Conservation (phyloP, 1,284 basidiomycete genomes). For the Volvariella surrecta region DNA sequence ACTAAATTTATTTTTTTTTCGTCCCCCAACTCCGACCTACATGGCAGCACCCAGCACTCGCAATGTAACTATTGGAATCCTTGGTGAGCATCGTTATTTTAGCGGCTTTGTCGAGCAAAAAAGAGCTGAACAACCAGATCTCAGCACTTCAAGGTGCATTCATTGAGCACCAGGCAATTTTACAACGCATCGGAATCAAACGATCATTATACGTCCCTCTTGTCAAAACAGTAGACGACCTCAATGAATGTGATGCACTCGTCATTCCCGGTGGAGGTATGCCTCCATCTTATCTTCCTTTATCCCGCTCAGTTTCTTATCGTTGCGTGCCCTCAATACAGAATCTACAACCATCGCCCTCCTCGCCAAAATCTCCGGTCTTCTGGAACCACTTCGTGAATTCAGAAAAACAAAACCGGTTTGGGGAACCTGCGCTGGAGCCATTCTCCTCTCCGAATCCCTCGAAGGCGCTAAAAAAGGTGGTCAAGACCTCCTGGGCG, state of each 20-base stretch:
- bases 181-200: constrained; percentile 48
- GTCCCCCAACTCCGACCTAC: not conserved
- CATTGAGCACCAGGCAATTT: constrained; percentile 73
- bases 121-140: constrained; percentile 7
- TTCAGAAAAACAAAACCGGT: constrained; percentile 69
- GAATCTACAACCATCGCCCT: constrained; percentile 94
- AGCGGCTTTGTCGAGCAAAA: not conserved
- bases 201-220: constrained; percentile 44
- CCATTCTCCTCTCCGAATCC: constrained; percentile 77
- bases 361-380: constrained; percentile 69
- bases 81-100: constrained; percentile 21
- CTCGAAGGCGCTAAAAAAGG: constrained; percentile 80
- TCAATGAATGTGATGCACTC: constrained; percentile 73
- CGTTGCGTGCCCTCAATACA: constrained; percentile 14
- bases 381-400: constrained; percentile 72
- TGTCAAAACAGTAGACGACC: constrained; percentile 73
- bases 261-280: constrained; percentile 87
- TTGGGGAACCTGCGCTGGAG: constrained; percentile 97
- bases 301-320: not conserved
- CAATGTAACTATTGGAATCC: constrained; percentile 27
- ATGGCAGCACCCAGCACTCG: constrained; percentile 3
- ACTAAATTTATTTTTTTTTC: not conserved
- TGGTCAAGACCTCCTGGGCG: constrained; percentile 82
- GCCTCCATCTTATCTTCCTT: constrained; percentile 11
- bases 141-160: constrained; percentile 92